These are phyloP conservation scores for Isatis tinctoria DNA, from an alignment of 345 rosid genomes.

Conservation along the genomic window DNA sequence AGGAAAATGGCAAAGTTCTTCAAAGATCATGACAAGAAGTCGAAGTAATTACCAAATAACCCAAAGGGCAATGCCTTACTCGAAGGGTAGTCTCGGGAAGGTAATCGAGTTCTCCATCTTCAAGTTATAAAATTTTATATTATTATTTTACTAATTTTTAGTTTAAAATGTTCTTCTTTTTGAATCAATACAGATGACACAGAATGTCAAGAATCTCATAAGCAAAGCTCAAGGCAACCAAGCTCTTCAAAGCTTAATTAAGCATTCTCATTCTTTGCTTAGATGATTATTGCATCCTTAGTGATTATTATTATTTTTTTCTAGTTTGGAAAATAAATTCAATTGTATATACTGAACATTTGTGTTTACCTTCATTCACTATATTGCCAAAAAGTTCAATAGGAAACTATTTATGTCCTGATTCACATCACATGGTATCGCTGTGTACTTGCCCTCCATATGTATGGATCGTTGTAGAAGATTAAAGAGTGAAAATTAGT, in stretches of 20 bases:
- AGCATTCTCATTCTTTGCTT: slow-evolving; percentile 61
- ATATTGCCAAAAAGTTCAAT: background rate
- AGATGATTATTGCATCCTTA: slow-evolving; percentile 29
- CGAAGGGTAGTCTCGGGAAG: slow-evolving; percentile 54
- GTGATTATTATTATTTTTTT: background rate
- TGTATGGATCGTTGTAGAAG: background rate
- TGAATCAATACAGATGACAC: slow-evolving; percentile 40
- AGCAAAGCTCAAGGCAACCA: slow-evolving; percentile 55
- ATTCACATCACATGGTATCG: background rate
- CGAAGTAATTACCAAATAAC: slow-evolving; percentile 41
- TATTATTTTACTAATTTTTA: background rate
- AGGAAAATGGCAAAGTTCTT: slow-evolving; percentile 45
- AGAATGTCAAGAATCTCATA: slow-evolving; percentile 50
- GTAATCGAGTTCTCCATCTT: slow-evolving; percentile 18
- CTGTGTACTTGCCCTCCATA: background rate
- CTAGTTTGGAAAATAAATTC: too few species aligned
- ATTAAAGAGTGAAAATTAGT: too few species aligned
- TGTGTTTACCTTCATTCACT: background rate
- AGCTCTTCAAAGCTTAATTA: slow-evolving; percentile 49
- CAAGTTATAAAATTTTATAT: background rate
- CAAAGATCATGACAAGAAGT: slow-evolving; percentile 61
- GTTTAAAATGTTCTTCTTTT: background rate
- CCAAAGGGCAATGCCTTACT: slow-evolving; percentile 63
- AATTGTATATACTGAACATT: slow-evolving; percentile 3
- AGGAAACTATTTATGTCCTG: background rate